phyloP scores from a whole-genome alignment of 2,329 filamentous ascomycete genomes.

The Helicocarpus griseus region DNA sequence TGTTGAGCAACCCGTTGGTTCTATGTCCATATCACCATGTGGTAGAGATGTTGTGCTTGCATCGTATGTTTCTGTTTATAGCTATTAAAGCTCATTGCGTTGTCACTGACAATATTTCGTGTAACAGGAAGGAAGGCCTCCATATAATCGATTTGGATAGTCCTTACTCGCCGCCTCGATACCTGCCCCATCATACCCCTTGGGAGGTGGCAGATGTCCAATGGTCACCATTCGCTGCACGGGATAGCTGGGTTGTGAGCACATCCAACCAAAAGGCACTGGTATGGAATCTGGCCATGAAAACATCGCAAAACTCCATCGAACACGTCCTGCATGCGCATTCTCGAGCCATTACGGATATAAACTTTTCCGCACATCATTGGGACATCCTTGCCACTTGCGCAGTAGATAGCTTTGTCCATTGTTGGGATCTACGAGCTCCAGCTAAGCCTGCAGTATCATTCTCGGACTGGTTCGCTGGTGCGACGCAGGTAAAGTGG shows the following conservation, averaged over 20 bases:
- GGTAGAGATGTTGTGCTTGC: slow-evolving; percentile 85
- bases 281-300: slow-evolving; percentile 81
- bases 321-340: slow-evolving; percentile 82
- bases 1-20: slow-evolving; percentile 70
- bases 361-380: slow-evolving; percentile 91
- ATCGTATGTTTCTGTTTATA: slow-evolving; percentile 41
- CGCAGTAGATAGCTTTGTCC: slow-evolving; percentile 84
- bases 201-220: slow-evolving; percentile 95
- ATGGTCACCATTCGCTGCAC: slow-evolving; percentile 85
- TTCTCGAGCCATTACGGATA: slow-evolving; percentile 83
- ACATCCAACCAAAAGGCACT: slow-evolving; percentile 91
- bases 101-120: slow-evolving; percentile 9
- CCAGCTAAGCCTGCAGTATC: slow-evolving; percentile 64
- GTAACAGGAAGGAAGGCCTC: slow-evolving; percentile 62
- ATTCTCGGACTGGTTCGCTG: slow-evolving; percentile 88
- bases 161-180: slow-evolving; percentile 75
- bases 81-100: background rate
- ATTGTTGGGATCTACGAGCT: slow-evolving; percentile 79
- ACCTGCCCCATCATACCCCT: slow-evolving; percentile 75
- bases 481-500: slow-evolving; percentile 91
- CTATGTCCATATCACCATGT: slow-evolving; percentile 84
- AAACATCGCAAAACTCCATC: slow-evolving; percentile 63
- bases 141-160: slow-evolving; percentile 89
- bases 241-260: slow-evolving; percentile 88
- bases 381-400: slow-evolving; percentile 84